Percentiles rank a stretch among this genome's conserved stretches.
These are phyloP conservation scores for Arachis stenosperma DNA, from an alignment of 306 rosid species.

Conservation along the genomic window DNA sequence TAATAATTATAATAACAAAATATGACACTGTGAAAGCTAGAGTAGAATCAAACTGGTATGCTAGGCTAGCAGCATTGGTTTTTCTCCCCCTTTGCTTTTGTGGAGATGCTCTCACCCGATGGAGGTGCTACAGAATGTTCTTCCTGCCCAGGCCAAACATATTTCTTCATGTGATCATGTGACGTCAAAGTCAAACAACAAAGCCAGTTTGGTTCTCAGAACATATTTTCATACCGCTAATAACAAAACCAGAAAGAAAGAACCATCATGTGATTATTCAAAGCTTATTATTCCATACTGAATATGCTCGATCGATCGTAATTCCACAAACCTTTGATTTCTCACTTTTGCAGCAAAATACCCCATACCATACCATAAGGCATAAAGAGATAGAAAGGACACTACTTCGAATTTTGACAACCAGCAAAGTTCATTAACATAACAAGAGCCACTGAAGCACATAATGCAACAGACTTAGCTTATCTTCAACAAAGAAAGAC, in stretches of 20 bases:
- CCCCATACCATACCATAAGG: background rate
- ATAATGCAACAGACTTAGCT: background rate
- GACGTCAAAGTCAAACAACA: constrained; percentile 23
- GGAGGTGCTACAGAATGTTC: background rate
- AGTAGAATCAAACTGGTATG: constrained; percentile 2
- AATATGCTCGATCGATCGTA: constrained; percentile 24
- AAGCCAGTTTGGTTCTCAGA: constrained; percentile 17
- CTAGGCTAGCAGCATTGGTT: background rate
- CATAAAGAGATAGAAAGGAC: constrained; percentile 23
- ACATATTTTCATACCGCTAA: constrained; percentile 15
- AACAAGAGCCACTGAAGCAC: background rate
- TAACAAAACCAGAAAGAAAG: background rate
- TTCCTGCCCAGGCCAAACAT: background rate
- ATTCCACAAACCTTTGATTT: constrained; percentile 9
- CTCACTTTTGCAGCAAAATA: constrained; percentile 26
- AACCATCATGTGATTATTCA: too few species aligned
- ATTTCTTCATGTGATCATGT: constrained; percentile 1
- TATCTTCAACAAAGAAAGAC: constrained; percentile 20
- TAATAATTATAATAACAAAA: background rate
- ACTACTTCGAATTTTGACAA: constrained; percentile 20
- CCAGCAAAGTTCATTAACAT: constrained; percentile 30
- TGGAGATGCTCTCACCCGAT: background rate
- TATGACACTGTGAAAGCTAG: background rate
- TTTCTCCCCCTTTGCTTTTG: background rate
- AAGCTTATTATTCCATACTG: constrained; percentile 2